Evolutionary conservation across 495 filamentous ascomycete genomes (phyloP), one percentile per base, ranked within the genome.

Genomic region (Sphaerosporella brunnea): DNA sequence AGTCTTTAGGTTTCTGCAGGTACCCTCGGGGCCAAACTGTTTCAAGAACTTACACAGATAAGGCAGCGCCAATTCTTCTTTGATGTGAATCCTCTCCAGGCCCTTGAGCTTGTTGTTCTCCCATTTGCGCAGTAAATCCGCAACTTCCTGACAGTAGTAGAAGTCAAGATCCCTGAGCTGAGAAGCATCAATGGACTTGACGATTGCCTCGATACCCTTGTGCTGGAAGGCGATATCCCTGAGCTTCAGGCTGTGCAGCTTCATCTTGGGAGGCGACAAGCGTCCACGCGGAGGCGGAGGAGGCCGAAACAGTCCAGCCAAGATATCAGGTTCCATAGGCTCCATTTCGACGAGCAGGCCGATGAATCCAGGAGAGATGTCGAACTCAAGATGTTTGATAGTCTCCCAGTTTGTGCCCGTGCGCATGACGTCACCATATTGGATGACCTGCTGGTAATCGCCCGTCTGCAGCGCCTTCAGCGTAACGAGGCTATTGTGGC

Each of bases 1-100:
- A 20, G 44, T 16, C 44, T 35, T 47, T 10, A 47, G 28, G 16
- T 47, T 36, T 13, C 44, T 16, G 28, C 44, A 47, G 30, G 25
- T 47, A 23, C 44, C 44, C 13, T 47, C 44, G 20, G 44, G 44
- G 2, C 44, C 44, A 47, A 47, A 47, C 30, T 47, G 44, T 47
- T 47, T 47, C 16, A 47, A 15, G 20, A 47, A 47, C 28, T 47
- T 47, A 15, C 16, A 19, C 10, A 47, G 28, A 15, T 11, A 15
- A 9, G 44, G 15, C 3, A 47, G 15, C 16, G 25, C 16, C 10
- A 36, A 15, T 13, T 47, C 44, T 8, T 47, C 44, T 15, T 19
- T 35, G 11, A 47, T 36, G 21, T 35, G 25, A 9, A 47, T 11
- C 25, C 30, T 35, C 24, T 36, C 25, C 34, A 47, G 44, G 9